These are phyloP conservation scores for Microascus cirrosus DNA, from an alignment of 2,329 filamentous ascomycete species.

Conservation along the genomic window DNA sequence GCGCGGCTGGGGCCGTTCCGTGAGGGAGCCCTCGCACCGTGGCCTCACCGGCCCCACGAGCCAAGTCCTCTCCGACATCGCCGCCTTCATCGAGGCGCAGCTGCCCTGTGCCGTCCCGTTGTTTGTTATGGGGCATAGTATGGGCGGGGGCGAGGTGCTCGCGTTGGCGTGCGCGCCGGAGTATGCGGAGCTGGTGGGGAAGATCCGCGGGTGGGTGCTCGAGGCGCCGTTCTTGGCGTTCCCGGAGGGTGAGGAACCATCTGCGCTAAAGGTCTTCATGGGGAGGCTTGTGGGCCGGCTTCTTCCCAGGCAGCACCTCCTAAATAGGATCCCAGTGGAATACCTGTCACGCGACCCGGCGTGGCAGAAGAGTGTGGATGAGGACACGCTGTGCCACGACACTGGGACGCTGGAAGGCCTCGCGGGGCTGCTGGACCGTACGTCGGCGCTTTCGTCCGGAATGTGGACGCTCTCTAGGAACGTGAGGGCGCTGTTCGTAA, in stretches of 20 bases:
- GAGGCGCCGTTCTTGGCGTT: constrained; percentile 74
- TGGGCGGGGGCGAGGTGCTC: constrained; percentile 75
- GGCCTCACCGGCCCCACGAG: constrained; percentile 66
- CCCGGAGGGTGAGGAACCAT: constrained; percentile 52
- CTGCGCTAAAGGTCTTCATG: constrained; percentile 46
- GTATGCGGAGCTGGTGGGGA: constrained; percentile 41
- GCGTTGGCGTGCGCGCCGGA: constrained; percentile 40
- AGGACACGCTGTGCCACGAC: constrained; percentile 67
- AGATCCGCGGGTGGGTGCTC: constrained; percentile 62
- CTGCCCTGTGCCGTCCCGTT: constrained; percentile 47
- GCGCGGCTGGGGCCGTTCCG: constrained; percentile 76
- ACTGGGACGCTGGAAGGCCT: constrained; percentile 79
- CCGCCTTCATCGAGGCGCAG: constrained; percentile 49
- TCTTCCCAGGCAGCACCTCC: constrained; percentile 56
- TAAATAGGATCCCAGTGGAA: constrained; percentile 51
- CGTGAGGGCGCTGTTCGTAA: constrained; percentile 58
- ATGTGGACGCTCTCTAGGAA: constrained; percentile 35
- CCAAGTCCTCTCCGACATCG: constrained; percentile 67
- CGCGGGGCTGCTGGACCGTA: constrained; percentile 66
- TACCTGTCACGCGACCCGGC: constrained; percentile 57
- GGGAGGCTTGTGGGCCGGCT: constrained; percentile 59
- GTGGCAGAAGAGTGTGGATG: constrained; percentile 46
- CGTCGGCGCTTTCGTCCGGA: constrained; percentile 45
- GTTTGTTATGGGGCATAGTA: constrained; percentile 83
- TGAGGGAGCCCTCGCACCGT: constrained; percentile 45